Evolutionary conservation across 1,139 yeast species (phyloP).

Genomic region (Ogataea hybrid): DNA sequence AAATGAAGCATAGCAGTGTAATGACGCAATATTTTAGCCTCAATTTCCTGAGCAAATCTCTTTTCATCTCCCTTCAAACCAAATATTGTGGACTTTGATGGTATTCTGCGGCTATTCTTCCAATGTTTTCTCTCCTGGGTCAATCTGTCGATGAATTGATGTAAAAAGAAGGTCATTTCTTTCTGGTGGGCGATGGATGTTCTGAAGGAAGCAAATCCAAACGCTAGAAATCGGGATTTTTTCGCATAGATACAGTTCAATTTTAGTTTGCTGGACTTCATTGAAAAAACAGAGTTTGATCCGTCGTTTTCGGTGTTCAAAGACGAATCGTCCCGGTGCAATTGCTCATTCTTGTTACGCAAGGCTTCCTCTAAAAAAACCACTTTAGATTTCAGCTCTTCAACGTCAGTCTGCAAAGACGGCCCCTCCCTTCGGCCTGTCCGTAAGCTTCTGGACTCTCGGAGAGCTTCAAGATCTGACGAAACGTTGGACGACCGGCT

Average conservation of each 20-base stretch:
- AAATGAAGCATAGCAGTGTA: constrained; percentile 26
- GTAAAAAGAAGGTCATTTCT: constrained; percentile 1
- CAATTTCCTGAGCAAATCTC: constrained; percentile 8
- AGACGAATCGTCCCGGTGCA: too few species aligned
- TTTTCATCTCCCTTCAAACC: constrained; percentile 6
- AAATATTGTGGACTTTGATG: background rate
- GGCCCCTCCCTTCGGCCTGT: background rate
- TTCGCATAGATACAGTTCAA: constrained; percentile 12
- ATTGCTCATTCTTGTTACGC: background rate
- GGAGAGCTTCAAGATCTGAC: background rate
- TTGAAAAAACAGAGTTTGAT: constrained; percentile 10
- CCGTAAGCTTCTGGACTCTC: background rate
- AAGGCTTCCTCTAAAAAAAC: constrained; percentile 10
- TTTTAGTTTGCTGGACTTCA: constrained; percentile 8
- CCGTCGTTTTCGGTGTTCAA: background rate
- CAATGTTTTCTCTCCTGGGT: constrained; percentile 16
- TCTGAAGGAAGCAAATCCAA: constrained; percentile 18
- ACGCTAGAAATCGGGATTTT: constrained; percentile 9
- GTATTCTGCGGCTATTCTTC: constrained; percentile 7
- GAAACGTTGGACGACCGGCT: background rate
- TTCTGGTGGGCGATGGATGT: constrained; percentile 6
- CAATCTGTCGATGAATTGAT: constrained; percentile 4
- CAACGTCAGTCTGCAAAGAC: constrained; percentile 11
- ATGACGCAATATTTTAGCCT: constrained; percentile 13
- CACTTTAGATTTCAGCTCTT: constrained; percentile 12